These are phyloP conservation scores for Crithidia acanthocephali DNA, from an alignment of 208 protist genomes.

Conservation along the genomic window DNA sequence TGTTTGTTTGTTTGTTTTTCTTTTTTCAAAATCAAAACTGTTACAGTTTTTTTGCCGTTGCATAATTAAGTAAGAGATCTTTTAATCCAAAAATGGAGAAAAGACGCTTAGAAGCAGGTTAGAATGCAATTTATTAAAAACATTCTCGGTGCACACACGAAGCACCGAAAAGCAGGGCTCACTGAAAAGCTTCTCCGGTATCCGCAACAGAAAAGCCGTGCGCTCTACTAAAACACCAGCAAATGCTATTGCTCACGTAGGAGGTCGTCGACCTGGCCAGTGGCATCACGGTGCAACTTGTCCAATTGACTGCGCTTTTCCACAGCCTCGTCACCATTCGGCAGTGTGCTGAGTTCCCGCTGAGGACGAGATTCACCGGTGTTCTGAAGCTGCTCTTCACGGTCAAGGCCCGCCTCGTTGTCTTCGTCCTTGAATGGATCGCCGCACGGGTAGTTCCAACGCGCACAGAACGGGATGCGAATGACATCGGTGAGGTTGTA, in stretches of 20 bases:
- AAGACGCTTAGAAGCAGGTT: too few species aligned
- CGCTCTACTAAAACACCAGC: too few species aligned
- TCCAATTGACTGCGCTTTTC: constrained; percentile 6
- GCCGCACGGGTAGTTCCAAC: constrained; percentile 71
- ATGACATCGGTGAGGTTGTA: constrained; percentile 77
- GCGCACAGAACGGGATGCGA: constrained; percentile 46
- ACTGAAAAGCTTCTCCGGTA: too few species aligned
- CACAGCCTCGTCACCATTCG: background rate
- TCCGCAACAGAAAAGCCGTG: too few species aligned
- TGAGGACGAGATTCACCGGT: background rate
- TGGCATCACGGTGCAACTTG: constrained; percentile 1
- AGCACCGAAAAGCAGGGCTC: too few species aligned
- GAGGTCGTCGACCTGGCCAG: constrained; percentile 14
- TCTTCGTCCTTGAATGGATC: constrained; percentile 33
- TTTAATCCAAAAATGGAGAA: too few species aligned
- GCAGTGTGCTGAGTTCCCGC: constrained; percentile 11
- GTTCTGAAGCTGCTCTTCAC: background rate
- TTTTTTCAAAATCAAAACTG: too few species aligned
- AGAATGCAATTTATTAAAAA: too few species aligned
- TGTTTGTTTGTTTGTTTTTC: constrained; percentile 1
- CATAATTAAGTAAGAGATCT: too few species aligned
- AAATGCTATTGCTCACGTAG: constrained; percentile 11
- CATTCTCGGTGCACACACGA: too few species aligned
- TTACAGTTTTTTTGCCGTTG: too few species aligned
- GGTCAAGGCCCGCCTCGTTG: background rate